Base-by-base conservation (phyloP, 2,329 filamentous ascomycete genomes). In the Thelonectria discophora region DNA sequence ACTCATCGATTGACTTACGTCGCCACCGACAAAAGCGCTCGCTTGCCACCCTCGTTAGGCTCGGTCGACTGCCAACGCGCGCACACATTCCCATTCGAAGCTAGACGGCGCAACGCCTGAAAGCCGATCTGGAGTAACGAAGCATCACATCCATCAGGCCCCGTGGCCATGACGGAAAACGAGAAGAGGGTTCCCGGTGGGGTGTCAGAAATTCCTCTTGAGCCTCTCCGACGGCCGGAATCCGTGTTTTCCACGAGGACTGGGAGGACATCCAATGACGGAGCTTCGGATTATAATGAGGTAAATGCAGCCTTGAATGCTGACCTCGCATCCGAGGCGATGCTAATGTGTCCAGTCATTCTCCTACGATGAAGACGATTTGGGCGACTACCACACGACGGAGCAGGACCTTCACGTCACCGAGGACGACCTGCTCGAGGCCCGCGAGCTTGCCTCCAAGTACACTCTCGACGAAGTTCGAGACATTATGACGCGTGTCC, bases 361-460 rank as follows among this genome's bases (percentile, higher is more conserved):
- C 58, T 76, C 76, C 9, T 78, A 78, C 62, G 74, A 78, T 55
- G 75, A 78, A 68, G 76, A 78, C 65, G 76, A 76, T 46, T 62
- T 74, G 21, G 69, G 63, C 63, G 72, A 76, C 52, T 72, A 73
- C 53, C 69, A 69, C 24, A 62, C 65, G 7, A 70, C 76, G 24
- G 76, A 77, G 65, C 76, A 78, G 57, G 75, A 78, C 58, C 75
- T 81, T 56, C 80, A 81, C 62, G 79, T 80, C 32, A 81, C 80
- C 48, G 79, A 81, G 65, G 76, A 80, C 48, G 80, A 82, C 62
- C 72, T 82, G 9, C 75, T 79, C 55, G 78, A 82, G 67, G 80
- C 80, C 55, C 79, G 78, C 65, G 79, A 80, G 60, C 71, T 80
- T 43, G 80, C 80, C 55, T 76, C 74, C 52, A 76, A 75, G 63